Evolutionary conservation across 768 basidiomycete genomes (phyloP).

Genomic region (Termitomyces sp.): DNA sequence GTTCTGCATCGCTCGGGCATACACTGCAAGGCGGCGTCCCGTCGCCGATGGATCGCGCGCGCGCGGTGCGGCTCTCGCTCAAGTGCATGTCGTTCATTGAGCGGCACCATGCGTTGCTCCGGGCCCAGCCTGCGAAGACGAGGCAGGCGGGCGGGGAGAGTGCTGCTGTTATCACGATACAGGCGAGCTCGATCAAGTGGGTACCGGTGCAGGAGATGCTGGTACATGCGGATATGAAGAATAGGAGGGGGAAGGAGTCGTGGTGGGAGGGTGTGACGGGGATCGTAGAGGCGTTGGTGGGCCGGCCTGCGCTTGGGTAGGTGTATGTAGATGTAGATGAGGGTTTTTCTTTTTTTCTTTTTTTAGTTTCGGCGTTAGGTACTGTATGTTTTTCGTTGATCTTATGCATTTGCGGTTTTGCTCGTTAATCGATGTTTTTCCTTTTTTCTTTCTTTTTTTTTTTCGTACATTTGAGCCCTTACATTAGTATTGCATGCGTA

Average conservation of each 20-base stretch:
- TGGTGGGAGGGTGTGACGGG: constrained; percentile 77
- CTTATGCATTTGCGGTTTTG: not conserved
- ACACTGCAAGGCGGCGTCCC: constrained; percentile 95
- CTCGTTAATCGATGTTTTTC: too few species aligned
- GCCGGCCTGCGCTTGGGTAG: constrained; percentile 51
- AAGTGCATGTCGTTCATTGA: constrained; percentile 96
- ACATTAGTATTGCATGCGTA: too few species aligned
- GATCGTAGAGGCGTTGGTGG: constrained; percentile 74
- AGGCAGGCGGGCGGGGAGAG: constrained; percentile 55
- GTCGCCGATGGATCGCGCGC: constrained; percentile 89
- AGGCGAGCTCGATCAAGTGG: constrained; percentile 75
- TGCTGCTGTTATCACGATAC: constrained; percentile 90
- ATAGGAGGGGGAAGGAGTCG: constrained; percentile 67
- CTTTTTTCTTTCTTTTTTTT: too few species aligned
- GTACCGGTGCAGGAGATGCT: constrained; percentile 83
- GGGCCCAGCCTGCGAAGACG: constrained; percentile 42
- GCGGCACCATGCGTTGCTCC: constrained; percentile 56
- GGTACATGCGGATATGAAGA: constrained; percentile 84
- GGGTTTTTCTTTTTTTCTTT: not conserved
- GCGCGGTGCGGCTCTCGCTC: constrained; percentile 83
- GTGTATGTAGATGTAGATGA: constrained; percentile 10
- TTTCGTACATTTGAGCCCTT: too few species aligned
- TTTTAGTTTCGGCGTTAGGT: too few species aligned
- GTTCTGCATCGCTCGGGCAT: constrained; percentile 98
- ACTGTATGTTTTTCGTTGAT: not conserved